Evolutionary conservation across 2,329 filamentous ascomycete genomes (phyloP).

Genomic region (Orbilia brochopaga): DNA sequence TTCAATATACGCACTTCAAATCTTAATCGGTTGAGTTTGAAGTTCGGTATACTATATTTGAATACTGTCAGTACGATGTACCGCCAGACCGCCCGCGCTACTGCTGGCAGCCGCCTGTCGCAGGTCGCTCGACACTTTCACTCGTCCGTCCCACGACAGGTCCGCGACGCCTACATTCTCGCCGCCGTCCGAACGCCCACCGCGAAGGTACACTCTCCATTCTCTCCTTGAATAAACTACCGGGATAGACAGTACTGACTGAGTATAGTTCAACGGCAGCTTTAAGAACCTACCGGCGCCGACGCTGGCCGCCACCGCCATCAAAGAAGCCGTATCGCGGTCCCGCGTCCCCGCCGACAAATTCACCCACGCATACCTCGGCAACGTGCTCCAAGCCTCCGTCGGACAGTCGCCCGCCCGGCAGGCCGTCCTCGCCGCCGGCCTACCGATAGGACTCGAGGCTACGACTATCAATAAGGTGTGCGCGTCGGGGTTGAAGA

Average conservation of each 20-base stretch:
- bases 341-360: constrained; percentile 79
- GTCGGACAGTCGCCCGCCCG: constrained; percentile 90
- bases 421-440: constrained; percentile 87
- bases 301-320: constrained; percentile 86
- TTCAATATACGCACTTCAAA: constrained; percentile 2
- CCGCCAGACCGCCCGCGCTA: constrained; percentile 37
- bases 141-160: constrained; percentile 62
- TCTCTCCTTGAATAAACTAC: constrained; percentile 30
- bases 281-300: constrained; percentile 83
- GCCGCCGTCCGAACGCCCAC: constrained; percentile 89
- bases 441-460: constrained; percentile 79
- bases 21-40: not conserved
- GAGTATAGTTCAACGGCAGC: constrained; percentile 83
- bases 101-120: constrained; percentile 58
- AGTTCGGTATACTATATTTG: constrained; percentile 17
- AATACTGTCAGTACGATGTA: constrained; percentile 17
- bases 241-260: not conserved
- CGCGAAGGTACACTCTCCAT: constrained; percentile 69
- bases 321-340: constrained; percentile 87
- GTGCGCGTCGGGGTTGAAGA: constrained; percentile 88
- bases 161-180: constrained; percentile 92
- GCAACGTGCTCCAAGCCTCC: constrained; percentile 84
- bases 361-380: constrained; percentile 95
- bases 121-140: constrained; percentile 64
- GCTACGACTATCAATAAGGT: constrained; percentile 97